Base-by-base conservation (phyloP, 2,329 filamentous ascomycete genomes). In the Claviceps pusilla region DNA sequence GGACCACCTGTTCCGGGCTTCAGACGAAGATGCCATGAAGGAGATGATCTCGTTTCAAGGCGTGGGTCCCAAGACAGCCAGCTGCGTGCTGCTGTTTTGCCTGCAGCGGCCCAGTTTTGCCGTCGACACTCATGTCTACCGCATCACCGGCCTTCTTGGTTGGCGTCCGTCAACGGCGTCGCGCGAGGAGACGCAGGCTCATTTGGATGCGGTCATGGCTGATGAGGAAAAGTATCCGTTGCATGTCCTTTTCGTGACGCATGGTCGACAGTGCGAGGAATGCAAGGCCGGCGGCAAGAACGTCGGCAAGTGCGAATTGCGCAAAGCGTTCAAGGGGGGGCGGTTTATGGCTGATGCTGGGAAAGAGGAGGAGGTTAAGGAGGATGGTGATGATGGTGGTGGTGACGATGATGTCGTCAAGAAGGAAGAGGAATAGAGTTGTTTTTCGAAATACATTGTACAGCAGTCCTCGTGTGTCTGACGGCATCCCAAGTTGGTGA, bases 21-120 rank as follows among this genome's bases (percentile, higher is more conserved):
- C 62, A 2, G 68, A 74, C 59, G 71, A 72, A 7, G 74, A 73
- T 7, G 74, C 72, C 46, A 77, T 78, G 73, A 62, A 64, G 46
- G 73, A 77, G 64, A 65, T 79, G 57, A 66, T 77, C 48, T 64
- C 67, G 10, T 78, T 77, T 59, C 66, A 69, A 33, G 76, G 76
- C 52, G 74, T 79, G 1, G 76, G 76, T 0, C 74, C 74, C 58
- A 79, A 78, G 68, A 79, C 75, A 39, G 76, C 76, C 7, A 72
- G 70, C 57, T 78, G 76, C 59, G 74, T 78, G 9, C 59, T 76
- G 35, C 66, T 78, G 41, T 78, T 78, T 59, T 78, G 76, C 56
- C 64, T 78, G 50, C 63, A 64, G 29, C 62, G 74, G 43, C 67
- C 71, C 46, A 73, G 69, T 56, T 78, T 78, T 59, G 74, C 76